Conservation (phyloP, 805 yeast genomes). For the Metschnikowia hibisci region DNA sequence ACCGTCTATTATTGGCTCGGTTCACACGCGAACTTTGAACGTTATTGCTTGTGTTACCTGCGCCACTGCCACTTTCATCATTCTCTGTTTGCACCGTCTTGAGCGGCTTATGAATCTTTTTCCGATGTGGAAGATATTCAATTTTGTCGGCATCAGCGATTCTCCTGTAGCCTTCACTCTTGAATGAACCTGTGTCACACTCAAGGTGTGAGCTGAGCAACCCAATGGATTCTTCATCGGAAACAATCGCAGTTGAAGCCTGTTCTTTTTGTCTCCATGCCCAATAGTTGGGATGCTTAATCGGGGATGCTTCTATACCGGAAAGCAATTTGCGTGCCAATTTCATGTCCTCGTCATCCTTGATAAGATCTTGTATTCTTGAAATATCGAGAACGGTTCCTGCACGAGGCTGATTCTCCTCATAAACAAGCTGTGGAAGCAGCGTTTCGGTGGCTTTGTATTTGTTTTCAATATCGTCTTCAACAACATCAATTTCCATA, state of each 20-base stretch:
- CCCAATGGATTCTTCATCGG: conserved; percentile 28
- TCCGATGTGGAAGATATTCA: conserved; percentile 78
- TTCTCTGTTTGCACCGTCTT: conserved; percentile 69
- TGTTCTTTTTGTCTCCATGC: conserved; percentile 54
- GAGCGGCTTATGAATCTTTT: conserved; percentile 63
- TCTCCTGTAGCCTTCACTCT: conserved; percentile 69
- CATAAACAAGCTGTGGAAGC: conserved; percentile 54
- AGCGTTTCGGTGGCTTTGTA: conserved; percentile 50
- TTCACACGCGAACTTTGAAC: conserved; percentile 76
- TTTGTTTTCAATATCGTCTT: conserved; percentile 27
- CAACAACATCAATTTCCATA: conserved; percentile 18
- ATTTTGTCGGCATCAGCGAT: conserved; percentile 69
- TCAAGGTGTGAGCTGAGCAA: conserved; percentile 30
- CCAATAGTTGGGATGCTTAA: conserved; percentile 52
- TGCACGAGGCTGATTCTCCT: conserved; percentile 33
- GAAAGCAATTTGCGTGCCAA: conserved; percentile 46
- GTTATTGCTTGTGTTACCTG: conserved; percentile 21
- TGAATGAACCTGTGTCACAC: conserved; percentile 56
- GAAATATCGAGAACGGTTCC: conserved; percentile 38
- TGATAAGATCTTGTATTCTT: conserved; percentile 50
- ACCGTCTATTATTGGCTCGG: conserved; percentile 81
- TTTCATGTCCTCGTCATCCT: conserved; percentile 71
- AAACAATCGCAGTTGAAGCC: conserved; percentile 18
- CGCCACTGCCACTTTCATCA: conserved; percentile 29
- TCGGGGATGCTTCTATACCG: conserved; percentile 18